Percentiles rank a stretch among this genome's conserved stretches.
Conservation (phyloP, 495 filamentous ascomycete species). For the Xeromyces bisporus region DNA sequence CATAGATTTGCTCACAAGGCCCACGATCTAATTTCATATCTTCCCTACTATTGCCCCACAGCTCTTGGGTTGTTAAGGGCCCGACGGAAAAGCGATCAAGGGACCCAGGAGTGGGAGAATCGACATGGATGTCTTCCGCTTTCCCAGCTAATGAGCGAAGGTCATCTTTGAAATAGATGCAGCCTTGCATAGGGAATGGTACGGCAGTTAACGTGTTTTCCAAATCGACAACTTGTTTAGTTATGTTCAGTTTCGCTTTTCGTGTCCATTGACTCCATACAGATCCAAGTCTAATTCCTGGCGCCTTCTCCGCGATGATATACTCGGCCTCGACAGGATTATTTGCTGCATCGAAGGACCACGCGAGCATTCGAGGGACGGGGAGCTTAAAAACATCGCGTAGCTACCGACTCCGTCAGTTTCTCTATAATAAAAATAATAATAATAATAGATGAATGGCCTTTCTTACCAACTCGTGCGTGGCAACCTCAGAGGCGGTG, state of each 20-base stretch:
- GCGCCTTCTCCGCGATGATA: constrained; percentile 24
- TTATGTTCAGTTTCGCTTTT: constrained; percentile 14
- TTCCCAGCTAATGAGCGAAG: constrained; percentile 10
- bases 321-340: constrained; percentile 19
- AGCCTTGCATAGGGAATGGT: constrained; percentile 20
- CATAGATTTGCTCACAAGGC: constrained; percentile 6
- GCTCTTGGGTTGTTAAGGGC: constrained; percentile 6
- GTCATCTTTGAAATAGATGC: constrained; percentile 25
- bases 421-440: neutral
- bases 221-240: constrained; percentile 20
- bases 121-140: constrained; percentile 7
- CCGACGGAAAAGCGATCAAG: constrained; percentile 10
- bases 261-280: constrained; percentile 19
- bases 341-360: constrained; percentile 15
- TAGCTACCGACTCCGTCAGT: constrained; percentile 12
- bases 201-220: constrained; percentile 18
- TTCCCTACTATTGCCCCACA: constrained; percentile 4
- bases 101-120: neutral
- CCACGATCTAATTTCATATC: constrained; percentile 8
- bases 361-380: constrained; percentile 16
- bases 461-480: constrained; percentile 16
- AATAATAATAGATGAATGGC: constrained; percentile 1
- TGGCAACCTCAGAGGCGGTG: constrained; percentile 19
- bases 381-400: constrained; percentile 18
- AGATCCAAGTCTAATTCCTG: constrained; percentile 17